Conservation (phyloP, 768 basidiomycete genomes). For the Lyophyllum decastes region DNA sequence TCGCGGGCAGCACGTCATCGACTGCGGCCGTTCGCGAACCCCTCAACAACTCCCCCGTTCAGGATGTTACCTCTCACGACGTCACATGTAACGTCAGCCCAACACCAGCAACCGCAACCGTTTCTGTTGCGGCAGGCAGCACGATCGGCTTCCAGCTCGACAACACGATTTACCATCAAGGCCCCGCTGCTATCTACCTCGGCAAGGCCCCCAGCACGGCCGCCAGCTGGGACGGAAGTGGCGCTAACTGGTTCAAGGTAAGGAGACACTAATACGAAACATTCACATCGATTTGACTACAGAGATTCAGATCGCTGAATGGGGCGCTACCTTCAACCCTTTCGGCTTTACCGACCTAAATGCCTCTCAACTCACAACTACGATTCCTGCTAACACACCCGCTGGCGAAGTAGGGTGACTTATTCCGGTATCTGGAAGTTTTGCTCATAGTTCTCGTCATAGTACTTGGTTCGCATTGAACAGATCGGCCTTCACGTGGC, state of each 20-base stretch:
- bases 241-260: conserved; percentile 45
- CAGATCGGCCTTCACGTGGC: conserved; percentile 43
- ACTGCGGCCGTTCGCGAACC: conserved; percentile 17
- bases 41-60: conserved; percentile 16
- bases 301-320: conserved; percentile 22
- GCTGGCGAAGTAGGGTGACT: conserved; percentile 22
- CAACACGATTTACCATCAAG: conserved; percentile 28
- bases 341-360: conserved; percentile 23
- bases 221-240: conserved; percentile 36
- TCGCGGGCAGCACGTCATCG: conserved; percentile 10
- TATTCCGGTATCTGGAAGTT: neutral
- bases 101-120: conserved; percentile 21
- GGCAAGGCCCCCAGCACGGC: conserved; percentile 37
- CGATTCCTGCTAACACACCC: conserved; percentile 32
- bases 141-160: conserved; percentile 29
- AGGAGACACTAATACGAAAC: neutral
- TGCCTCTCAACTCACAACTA: conserved; percentile 25
- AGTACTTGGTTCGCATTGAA: conserved; percentile 36
- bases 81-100: conserved; percentile 26
- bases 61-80: conserved; percentile 17
- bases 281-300: neutral
- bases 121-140: conserved; percentile 25
- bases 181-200: conserved; percentile 33
- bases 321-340: conserved; percentile 23
- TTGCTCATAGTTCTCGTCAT: neutral